Conservation (phyloP, 2,329 filamentous ascomycete genomes). For the Trichophyton simii region DNA sequence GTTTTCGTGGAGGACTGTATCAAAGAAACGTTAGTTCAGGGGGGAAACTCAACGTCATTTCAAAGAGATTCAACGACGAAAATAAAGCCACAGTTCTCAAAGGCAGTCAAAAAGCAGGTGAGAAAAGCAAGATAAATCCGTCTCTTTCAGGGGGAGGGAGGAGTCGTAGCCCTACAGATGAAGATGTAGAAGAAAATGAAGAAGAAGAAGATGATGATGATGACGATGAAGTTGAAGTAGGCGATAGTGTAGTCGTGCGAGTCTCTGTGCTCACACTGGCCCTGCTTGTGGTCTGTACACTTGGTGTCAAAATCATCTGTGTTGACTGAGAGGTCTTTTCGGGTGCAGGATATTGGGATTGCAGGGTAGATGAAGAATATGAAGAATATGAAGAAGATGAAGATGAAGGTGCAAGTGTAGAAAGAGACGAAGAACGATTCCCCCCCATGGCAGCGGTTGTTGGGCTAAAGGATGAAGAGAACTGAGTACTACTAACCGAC, state of each 20-base stretch:
- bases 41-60: background rate
- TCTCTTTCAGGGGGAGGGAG: background rate
- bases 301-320: conserved; percentile 6
- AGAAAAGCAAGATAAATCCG: background rate
- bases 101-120: background rate
- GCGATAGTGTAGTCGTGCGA: conserved; percentile 8
- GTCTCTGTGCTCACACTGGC: background rate
- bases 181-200: background rate
- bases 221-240: background rate
- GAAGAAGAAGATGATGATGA: background rate
- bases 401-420: background rate
- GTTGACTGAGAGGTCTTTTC: background rate
- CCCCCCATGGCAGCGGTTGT: background rate
- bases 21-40: background rate
- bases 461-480: conserved; percentile 5
- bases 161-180: conserved; percentile 1
- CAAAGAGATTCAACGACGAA: too few species aligned
- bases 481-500: conserved; percentile 12
- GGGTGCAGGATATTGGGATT: background rate
- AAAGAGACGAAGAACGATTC: too few species aligned
- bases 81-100: background rate
- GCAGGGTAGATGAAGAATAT: background rate
- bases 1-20: conserved; percentile 8
- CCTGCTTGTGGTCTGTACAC: conserved; percentile 4
- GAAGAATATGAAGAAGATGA: background rate